Conservation (phyloP, 2,329 filamentous ascomycete genomes). For the Sclerotinia subarctica region DNA sequence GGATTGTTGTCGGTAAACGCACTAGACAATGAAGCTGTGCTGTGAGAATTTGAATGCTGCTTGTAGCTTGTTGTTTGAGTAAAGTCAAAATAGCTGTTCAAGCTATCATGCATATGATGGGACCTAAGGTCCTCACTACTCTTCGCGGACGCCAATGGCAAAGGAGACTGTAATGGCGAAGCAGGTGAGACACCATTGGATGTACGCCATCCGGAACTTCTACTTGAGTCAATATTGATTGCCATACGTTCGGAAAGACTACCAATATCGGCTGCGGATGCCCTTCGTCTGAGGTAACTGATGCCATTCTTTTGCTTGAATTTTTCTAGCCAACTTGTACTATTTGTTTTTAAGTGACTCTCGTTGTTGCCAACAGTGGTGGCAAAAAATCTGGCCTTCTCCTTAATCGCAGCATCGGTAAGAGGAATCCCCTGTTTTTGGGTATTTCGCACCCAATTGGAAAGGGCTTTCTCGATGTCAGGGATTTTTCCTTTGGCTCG, state of each 20-base stretch:
- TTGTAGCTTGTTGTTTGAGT: constrained; percentile 49
- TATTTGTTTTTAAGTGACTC: constrained; percentile 67
- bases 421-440: constrained; percentile 71
- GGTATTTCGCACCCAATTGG: constrained; percentile 81
- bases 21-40: constrained; percentile 64
- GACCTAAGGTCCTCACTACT: constrained; percentile 63
- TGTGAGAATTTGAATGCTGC: constrained; percentile 64
- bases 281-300: constrained; percentile 49
- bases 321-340: constrained; percentile 81
- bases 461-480: constrained; percentile 87
- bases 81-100: constrained; percentile 59
- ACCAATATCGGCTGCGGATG: constrained; percentile 58
- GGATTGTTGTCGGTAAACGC: constrained; percentile 61
- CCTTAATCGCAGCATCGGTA: constrained; percentile 76
- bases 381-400: constrained; percentile 80
- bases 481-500: constrained; percentile 80
- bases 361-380: constrained; percentile 70
- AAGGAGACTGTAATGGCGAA: constrained; percentile 67
- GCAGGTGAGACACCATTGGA: constrained; percentile 67
- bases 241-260: constrained; percentile 62
- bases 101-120: constrained; percentile 44
- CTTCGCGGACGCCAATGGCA: constrained; percentile 64
- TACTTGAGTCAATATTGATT: constrained; percentile 52
- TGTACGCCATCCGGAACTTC: constrained; percentile 57
- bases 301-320: constrained; percentile 76